Conservation (phyloP, 495 filamentous ascomycete genomes). For the Glutinoglossum americanum region DNA sequence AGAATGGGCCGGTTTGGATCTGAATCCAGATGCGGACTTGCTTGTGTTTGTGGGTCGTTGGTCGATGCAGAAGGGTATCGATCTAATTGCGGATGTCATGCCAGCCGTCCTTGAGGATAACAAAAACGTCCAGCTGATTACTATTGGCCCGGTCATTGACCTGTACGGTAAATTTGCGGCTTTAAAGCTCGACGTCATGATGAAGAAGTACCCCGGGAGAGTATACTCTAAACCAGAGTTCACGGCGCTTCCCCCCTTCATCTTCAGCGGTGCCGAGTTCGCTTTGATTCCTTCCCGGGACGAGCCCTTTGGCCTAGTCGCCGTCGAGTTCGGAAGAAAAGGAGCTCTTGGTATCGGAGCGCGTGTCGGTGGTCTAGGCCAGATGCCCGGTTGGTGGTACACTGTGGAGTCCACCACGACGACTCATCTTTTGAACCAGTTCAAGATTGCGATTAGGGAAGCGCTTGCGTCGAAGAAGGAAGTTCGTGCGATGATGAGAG, state of each 20-base stretch:
- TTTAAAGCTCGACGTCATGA: slow-evolving; percentile 46
- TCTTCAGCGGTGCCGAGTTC: slow-evolving; percentile 63
- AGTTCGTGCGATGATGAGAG: slow-evolving; percentile 45
- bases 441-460: slow-evolving; percentile 43
- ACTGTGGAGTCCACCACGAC: slow-evolving; percentile 48
- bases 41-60: slow-evolving; percentile 63
- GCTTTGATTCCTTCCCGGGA: slow-evolving; percentile 60
- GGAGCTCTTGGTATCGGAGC: slow-evolving; percentile 63
- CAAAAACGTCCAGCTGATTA: slow-evolving; percentile 47
- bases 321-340: slow-evolving; percentile 61
- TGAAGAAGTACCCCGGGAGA: slow-evolving; percentile 51
- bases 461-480: slow-evolving; percentile 39
- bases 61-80: slow-evolving; percentile 61
- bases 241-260: slow-evolving; percentile 47
- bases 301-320: slow-evolving; percentile 62
- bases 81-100: slow-evolving; percentile 63
- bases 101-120: slow-evolving; percentile 47
- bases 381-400: slow-evolving; percentile 66
- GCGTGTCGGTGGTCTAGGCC: slow-evolving; percentile 43
- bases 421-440: slow-evolving; percentile 48
- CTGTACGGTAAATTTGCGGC: slow-evolving; percentile 62
- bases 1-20: slow-evolving; percentile 51
- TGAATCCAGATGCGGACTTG: slow-evolving; percentile 44
- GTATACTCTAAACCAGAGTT: slow-evolving; percentile 63
- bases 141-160: slow-evolving; percentile 54